A percentile compares a stretch with the other conserved stretches of the same genome.
These are phyloP conservation scores for Colletotrichum ledebouriae DNA, from an alignment of 2,329 filamentous ascomycete genomes.

Conservation along the genomic window DNA sequence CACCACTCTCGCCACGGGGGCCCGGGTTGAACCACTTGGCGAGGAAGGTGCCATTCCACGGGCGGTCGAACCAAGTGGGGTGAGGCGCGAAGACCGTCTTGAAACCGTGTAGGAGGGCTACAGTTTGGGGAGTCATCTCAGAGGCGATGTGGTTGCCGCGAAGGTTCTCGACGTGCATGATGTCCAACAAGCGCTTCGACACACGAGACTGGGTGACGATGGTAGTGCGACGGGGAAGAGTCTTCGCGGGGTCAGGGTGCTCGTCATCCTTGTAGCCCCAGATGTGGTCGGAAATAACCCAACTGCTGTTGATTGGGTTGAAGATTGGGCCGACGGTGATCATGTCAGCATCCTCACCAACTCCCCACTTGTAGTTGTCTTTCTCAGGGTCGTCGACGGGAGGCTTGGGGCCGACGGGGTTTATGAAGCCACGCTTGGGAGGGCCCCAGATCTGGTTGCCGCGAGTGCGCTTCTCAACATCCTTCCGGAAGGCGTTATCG, in stretches of 20 bases:
- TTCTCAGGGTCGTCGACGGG: conserved; percentile 68
- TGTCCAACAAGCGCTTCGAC: conserved; percentile 77
- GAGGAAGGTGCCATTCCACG: conserved; percentile 71
- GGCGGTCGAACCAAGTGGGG: conserved; percentile 83
- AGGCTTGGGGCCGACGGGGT: conserved; percentile 73
- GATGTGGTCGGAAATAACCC: conserved; percentile 77
- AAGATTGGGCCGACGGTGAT: conserved; percentile 85
- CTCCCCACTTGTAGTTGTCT: conserved; percentile 82
- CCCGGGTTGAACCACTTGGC: conserved; percentile 73
- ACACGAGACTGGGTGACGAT: conserved; percentile 83
- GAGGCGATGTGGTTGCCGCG: conserved; percentile 82
- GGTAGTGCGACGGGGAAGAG: conserved; percentile 79
- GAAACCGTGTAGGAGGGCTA: conserved; percentile 81
- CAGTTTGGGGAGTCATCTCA: conserved; percentile 83
- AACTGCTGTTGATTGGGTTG: conserved; percentile 78
- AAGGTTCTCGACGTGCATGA: conserved; percentile 83
- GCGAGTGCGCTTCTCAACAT: conserved; percentile 68
- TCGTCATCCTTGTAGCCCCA: conserved; percentile 72
- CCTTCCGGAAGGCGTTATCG: conserved; percentile 74
- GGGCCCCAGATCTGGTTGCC: conserved; percentile 76
- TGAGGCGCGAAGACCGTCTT: conserved; percentile 85
- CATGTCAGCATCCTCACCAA: conserved; percentile 81
- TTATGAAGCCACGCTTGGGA: conserved; percentile 69
- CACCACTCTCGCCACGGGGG: conserved; percentile 66
- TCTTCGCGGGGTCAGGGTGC: conserved; percentile 62